Evolutionary conservation across 2,329 filamentous ascomycete species (phyloP), one percentile per base, ranked within the genome.

Genomic region (Talaromyces sp.): DNA sequence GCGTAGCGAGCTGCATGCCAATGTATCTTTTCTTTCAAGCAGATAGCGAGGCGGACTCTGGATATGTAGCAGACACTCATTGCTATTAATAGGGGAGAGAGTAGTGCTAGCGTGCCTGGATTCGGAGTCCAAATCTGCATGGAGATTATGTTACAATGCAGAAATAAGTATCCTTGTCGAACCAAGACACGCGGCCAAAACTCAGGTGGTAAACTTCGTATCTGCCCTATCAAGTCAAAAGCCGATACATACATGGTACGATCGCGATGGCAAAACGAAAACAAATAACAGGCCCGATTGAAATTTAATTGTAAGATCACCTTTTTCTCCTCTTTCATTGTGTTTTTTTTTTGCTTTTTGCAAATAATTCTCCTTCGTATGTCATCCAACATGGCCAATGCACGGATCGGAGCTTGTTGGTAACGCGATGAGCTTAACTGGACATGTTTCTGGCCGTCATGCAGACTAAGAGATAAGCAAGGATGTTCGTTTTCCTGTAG

Each of bases 401-500:
- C 60, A 57, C 27, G 7, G 24, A 39, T n/a, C 37, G 19, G n/a
- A 45, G 13, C n/a, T 22, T 35, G 16, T 47, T 56, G 60, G 24
- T 4, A n/a, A 31, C 27, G 13, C 14, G 22, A 37, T 43, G 22
- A 33, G 22, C 47, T 63, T 52, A n/a, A 64, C 58, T 64, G 62
- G 62, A 35, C 35, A 64, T 64, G 62, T 64, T 64, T 64, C 62
- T 64, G 54, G 50, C 31, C 8, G 27, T 27, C n/a, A 57, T 63
- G 60, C 50, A 63, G 19, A 5, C 35, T 10, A 27, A 37, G 47
- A 35, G 61, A 63, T 63, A 63, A 57, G 39, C 19, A n/a, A 52
- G 24, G 6, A 31, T 39, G 37, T 58, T 27, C 19, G 56, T n/a
- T 37, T 43, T 43, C n/a, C 27, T 33, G 47, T 16, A 52, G 8